phyloP scores from a whole-genome alignment of 2,329 filamentous ascomycete genomes.

The Pseudocercospora macadamiae region DNA sequence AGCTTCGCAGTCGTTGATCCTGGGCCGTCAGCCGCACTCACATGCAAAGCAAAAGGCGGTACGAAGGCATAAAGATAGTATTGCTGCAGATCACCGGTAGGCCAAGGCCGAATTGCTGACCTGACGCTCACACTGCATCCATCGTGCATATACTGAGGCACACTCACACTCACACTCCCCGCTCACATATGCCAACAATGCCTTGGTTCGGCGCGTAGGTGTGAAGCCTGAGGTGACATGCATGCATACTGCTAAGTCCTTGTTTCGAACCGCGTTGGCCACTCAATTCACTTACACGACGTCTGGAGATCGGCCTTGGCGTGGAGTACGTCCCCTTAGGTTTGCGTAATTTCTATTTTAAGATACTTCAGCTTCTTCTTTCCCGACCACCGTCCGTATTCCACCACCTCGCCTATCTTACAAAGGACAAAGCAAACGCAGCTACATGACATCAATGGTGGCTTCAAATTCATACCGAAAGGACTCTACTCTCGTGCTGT shows the following conservation, averaged over 20 bases:
- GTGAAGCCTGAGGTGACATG: neutral
- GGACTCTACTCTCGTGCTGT: neutral
- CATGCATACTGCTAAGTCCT: too few relatives aligned
- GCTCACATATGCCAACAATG: slow-evolving; percentile 5
- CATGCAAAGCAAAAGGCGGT: slow-evolving; percentile 11
- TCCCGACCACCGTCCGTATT: neutral
- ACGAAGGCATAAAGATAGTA: slow-evolving; percentile 10
- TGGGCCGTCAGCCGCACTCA: slow-evolving; percentile 18
- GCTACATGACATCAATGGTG: neutral
- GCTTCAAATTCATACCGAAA: neutral
- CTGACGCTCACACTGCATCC: slow-evolving; percentile 4
- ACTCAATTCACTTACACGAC: neutral
- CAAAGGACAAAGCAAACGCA: neutral
- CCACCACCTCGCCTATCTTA: slow-evolving; percentile 1
- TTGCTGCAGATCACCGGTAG: neutral
- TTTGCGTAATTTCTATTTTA: neutral
- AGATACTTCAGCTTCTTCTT: neutral
- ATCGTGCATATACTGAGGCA: slow-evolving; percentile 1
- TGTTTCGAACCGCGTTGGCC: too few relatives aligned
- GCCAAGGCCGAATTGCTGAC: slow-evolving; percentile 4
- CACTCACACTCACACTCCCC: neutral
- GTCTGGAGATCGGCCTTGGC: neutral
- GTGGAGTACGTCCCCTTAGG: neutral
- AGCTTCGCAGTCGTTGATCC: slow-evolving; percentile 14
- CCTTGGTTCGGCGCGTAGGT: slow-evolving; percentile 8